Percentiles rank a stretch among this genome's conserved stretches.
phyloP scores from a whole-genome alignment of 352 stramenopile species.

The Globisporangium nunn region DNA sequence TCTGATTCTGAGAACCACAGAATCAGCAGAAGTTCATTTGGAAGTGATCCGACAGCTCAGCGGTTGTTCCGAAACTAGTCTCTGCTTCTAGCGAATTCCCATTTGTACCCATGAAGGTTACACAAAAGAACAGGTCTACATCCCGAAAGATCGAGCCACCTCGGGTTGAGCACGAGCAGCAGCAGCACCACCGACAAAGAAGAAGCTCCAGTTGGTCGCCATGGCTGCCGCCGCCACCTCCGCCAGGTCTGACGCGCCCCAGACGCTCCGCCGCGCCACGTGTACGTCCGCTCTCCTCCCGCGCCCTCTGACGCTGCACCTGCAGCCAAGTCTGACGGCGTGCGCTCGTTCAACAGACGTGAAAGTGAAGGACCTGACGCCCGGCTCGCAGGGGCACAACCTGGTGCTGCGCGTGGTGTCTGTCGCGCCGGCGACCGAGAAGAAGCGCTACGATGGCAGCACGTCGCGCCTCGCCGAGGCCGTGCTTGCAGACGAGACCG shows the following conservation, averaged over 20 bases:
- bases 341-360: slow-evolving; percentile 35
- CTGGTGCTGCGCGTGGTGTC: slow-evolving; percentile 71
- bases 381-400: slow-evolving; percentile 74
- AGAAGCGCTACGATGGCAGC: slow-evolving; percentile 64
- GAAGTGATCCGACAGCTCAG: too few species aligned
- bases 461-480: slow-evolving; percentile 66
- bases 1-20: too few species aligned
- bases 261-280: slow-evolving; percentile 35
- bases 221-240: slow-evolving; percentile 6
- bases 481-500: slow-evolving; percentile 75
- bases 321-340: not conserved
- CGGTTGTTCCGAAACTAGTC: too few species aligned
- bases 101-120: too few species aligned
- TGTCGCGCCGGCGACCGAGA: slow-evolving; percentile 47
- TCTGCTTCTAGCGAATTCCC: too few species aligned
- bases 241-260: not conserved
- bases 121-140: too few species aligned
- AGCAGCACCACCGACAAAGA: not conserved
- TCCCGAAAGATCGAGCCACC: not conserved
- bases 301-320: not conserved
- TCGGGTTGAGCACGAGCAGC: not conserved
- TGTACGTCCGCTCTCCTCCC: slow-evolving; percentile 19
- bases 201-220: not conserved
- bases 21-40: too few species aligned
- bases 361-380: slow-evolving; percentile 69